A percentile compares a stretch with the other conserved stretches of the same genome.
phyloP scores from a whole-genome alignment of 2,329 filamentous ascomycete species.

The Cadophora luteo-olivacea region DNA sequence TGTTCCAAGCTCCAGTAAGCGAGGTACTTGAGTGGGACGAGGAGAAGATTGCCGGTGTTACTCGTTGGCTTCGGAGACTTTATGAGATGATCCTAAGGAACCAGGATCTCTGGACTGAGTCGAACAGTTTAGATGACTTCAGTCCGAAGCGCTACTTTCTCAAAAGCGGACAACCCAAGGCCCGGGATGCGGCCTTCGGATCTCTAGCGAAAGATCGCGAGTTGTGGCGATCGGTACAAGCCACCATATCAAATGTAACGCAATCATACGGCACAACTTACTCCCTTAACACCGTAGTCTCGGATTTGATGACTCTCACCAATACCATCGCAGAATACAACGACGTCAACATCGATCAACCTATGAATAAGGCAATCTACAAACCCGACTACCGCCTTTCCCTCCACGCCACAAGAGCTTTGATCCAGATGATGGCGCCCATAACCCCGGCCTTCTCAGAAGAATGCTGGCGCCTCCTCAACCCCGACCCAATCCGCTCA shows the following conservation, averaged over 20 bases:
- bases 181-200: neutral
- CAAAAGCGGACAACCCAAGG: neutral
- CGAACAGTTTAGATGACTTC: neutral
- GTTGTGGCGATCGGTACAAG: slow-evolving; percentile 72
- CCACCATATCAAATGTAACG: slow-evolving; percentile 70
- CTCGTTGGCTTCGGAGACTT: slow-evolving; percentile 79
- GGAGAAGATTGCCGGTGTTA: slow-evolving; percentile 79
- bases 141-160: slow-evolving; percentile 17
- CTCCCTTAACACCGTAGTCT: slow-evolving; percentile 82
- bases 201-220: slow-evolving; percentile 6
- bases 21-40: slow-evolving; percentile 91
- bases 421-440: slow-evolving; percentile 78
- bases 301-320: slow-evolving; percentile 81
- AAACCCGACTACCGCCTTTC: slow-evolving; percentile 10
- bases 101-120: neutral
- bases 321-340: slow-evolving; percentile 65
- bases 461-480: slow-evolving; percentile 75
- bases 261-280: slow-evolving; percentile 74
- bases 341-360: slow-evolving; percentile 16
- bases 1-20: slow-evolving; percentile 85
- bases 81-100: slow-evolving; percentile 30
- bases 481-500: slow-evolving; percentile 32
- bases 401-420: slow-evolving; percentile 55
- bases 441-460: slow-evolving; percentile 82
- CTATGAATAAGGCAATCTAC: slow-evolving; percentile 41